Base-by-base conservation (phyloP, 2,329 filamentous ascomycete genomes). In the Ceratocystis eucalypticola region DNA sequence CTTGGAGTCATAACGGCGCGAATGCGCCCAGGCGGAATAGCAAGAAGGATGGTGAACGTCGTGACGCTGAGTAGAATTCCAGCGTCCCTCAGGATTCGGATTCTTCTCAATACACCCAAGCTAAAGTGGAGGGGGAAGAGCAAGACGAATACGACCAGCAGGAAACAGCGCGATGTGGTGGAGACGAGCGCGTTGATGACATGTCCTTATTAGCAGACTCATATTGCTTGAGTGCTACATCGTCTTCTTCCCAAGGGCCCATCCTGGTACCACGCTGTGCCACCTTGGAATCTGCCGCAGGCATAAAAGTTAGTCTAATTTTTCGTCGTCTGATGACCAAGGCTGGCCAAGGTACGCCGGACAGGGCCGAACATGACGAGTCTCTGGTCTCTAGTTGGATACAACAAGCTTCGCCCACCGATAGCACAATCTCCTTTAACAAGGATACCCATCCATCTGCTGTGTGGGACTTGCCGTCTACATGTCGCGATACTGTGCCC, bases 1-100 rank as follows among this genome's bases (percentile, higher is more conserved):
- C 82, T 1, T 85, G 82, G 82, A 82, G 81, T 61, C 75, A 78
- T 8, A 75, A 75, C 64, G 45, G 53, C 46, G 62, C 66, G 5
- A 44, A 33, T 50, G 41, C 48, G 59, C 64, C 41, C 6, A 50
- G 67, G 20, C 67, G 67, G 28, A 53, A 48, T 5, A 66, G 50
- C 57, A 66, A 65, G 64, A 65, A 65, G 48, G 66, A 68, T 55
- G 53, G 66, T 22, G 66, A 68, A 28, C 63, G 66, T 55, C 66
- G 66, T 59, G 66, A 68, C 48, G 66, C 66, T 65, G 66, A 68
- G 66, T 68, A 68, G 66, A 68, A 65, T 68, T 41, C 59, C 66
- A 68, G 66, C 66, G 64, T 50, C 59, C 66, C 41, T 48, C 66
- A 57, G 41, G 33, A 50, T 53, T 48, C 50, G 41, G 33, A 50